Base-by-base conservation (phyloP, 192 early-diverging fungal species). In the Chytriomyces sp. region DNA sequence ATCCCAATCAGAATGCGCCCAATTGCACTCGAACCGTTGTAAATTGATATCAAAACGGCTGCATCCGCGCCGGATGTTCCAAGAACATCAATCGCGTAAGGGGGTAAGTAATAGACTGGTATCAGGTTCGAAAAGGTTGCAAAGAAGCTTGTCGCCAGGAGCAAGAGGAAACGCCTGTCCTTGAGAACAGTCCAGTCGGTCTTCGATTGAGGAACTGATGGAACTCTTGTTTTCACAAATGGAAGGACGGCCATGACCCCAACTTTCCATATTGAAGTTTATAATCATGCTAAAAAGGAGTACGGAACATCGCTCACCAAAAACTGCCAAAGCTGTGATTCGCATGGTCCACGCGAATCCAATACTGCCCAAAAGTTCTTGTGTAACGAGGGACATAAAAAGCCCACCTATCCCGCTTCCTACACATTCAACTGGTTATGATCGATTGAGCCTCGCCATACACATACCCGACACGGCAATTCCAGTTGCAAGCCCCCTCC, bases 321-420 rank as follows among this genome's bases (percentile, higher is more conserved):
- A 82, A 0, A 74, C 75, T 1, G 91, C 71, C 36, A 91, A 71
- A 3, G 85, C 89, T 57, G 88, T 80, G 41, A 92, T 83, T 22
- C 91, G 85, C 31, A 94, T 80, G 0, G 89, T 80, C 88, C 90
- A 91, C 36, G 67, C 52, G 19, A 75, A 74, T 1, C 90, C 93
- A 31, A 91, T 14, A 1, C 36, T 53, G 28, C 83, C 79, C 6
- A 95, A 83, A 53, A 91, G 78, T 3, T 74, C 73, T 52, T 88
- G 86, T 0, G 80, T 84, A 7, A 88, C 79, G 26, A 84, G 85
- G 0, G 89, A 78, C 19, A 93, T 78, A 49, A 77, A 81, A 40
- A 93, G 74, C 2, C 91, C 91, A 61, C 93, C 93, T 17, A 91
- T 40, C 39, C 92, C 91, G 90, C 92, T 12, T 8, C 55, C 55